These are phyloP conservation scores for Clarkia xantiana DNA, from an alignment of 345 rosid genomes.

Conservation along the genomic window DNA sequence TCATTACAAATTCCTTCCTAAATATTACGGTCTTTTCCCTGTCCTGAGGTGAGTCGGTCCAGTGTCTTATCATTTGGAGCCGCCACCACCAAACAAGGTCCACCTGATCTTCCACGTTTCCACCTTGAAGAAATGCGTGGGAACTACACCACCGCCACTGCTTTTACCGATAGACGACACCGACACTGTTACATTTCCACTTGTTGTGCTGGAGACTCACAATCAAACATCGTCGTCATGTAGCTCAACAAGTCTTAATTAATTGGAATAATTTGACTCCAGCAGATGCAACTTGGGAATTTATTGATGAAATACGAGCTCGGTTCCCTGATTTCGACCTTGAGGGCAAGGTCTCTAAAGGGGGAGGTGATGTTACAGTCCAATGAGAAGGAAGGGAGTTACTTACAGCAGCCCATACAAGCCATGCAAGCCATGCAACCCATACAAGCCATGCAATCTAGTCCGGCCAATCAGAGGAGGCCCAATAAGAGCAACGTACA, in stretches of 20 bases:
- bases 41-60: neutral
- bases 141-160: too few relatives aligned
- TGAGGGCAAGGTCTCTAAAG: constrained; percentile 3
- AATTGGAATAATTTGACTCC: too few relatives aligned
- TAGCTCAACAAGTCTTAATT: neutral
- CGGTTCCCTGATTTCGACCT: neutral
- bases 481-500: too few relatives aligned
- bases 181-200: neutral
- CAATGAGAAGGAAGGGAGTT: too few relatives aligned
- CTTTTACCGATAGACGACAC: neutral
- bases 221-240: neutral
- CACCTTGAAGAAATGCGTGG: too few relatives aligned
- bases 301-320: neutral
- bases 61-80: neutral
- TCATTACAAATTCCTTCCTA: neutral
- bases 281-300: constrained; percentile 3
- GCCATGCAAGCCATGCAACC: too few relatives aligned
- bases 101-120: constrained; percentile 4
- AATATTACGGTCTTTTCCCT: neutral
- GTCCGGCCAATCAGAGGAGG: too few relatives aligned
- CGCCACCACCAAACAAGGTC: neutral
- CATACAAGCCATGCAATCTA: too few relatives aligned
- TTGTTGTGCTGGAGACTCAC: neutral
- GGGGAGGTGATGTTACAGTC: too few relatives aligned
- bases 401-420: too few relatives aligned